Evolutionary conservation across 805 yeast species (phyloP).

Genomic region (Scheffersomyces ergatensis): DNA sequence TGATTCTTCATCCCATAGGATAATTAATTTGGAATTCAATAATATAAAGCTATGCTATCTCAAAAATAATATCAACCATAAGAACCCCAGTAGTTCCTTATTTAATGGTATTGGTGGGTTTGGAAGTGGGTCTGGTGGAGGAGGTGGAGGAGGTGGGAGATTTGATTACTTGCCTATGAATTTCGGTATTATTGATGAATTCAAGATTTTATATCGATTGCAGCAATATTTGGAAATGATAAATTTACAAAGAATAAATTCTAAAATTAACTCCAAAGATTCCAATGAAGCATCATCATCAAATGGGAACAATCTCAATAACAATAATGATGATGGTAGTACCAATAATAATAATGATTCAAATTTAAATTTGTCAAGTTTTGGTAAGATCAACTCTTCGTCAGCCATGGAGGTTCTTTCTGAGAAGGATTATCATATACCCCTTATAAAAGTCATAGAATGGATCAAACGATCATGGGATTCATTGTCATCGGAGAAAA

Average conservation of each 20-base stretch:
- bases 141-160: slow-evolving; percentile 16
- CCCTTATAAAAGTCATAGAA: slow-evolving; percentile 56
- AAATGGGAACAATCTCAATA: not conserved
- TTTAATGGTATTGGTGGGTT: slow-evolving; percentile 33
- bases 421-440: slow-evolving; percentile 43
- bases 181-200: slow-evolving; percentile 63
- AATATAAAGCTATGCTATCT: slow-evolving; percentile 34
- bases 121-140: not conserved
- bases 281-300: not conserved
- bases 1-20: slow-evolving; percentile 62
- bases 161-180: slow-evolving; percentile 58
- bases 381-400: not conserved
- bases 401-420: slow-evolving; percentile 27
- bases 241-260: slow-evolving; percentile 23
- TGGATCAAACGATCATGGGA: slow-evolving; percentile 61
- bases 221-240: slow-evolving; percentile 54
- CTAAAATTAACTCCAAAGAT: slow-evolving; percentile 5
- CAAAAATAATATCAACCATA: slow-evolving; percentile 37
- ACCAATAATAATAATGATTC: not conserved
- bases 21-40: slow-evolving; percentile 38
- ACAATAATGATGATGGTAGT: not conserved
- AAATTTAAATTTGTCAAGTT: not conserved
- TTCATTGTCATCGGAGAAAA: slow-evolving; percentile 28
- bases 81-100: slow-evolving; percentile 30
- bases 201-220: slow-evolving; percentile 54